Evolutionary conservation across 192 early-diverging fungal species (phyloP).

Genomic region (Thamnidium elegans): DNA sequence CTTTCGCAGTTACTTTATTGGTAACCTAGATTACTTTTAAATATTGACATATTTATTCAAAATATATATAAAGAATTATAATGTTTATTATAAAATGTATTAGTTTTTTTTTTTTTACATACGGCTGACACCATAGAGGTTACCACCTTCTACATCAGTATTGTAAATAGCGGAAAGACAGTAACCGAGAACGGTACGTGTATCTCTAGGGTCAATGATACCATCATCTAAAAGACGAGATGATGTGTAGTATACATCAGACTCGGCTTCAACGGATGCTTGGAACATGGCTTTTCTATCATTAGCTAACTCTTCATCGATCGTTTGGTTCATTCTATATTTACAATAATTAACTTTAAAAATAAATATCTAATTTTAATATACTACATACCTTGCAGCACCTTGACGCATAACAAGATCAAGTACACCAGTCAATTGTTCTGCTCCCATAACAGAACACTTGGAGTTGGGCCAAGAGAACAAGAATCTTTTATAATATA

Average conservation of each 20-base stretch:
- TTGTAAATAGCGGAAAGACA: conserved; percentile 58
- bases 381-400: conserved; percentile 43
- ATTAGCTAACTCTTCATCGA: conserved; percentile 53
- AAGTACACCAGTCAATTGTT: conserved; percentile 66
- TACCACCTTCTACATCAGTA: conserved; percentile 54
- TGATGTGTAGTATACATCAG: conserved; percentile 61
- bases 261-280: conserved; percentile 53
- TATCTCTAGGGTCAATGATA: conserved; percentile 61
- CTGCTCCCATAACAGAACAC: conserved; percentile 69
- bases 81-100: no score
- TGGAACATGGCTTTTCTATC: conserved; percentile 48
- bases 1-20: no score
- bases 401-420: conserved; percentile 65
- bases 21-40: no score
- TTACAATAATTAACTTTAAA: background rate
- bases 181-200: conserved; percentile 56
- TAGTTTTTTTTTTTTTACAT: conserved; percentile 39
- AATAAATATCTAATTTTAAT: background rate
- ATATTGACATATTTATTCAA: no score
- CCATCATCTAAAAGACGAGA: conserved; percentile 60
- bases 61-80: no score
- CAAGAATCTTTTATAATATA: conserved; percentile 44
- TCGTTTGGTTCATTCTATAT: conserved; percentile 42
- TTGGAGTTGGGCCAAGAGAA: conserved; percentile 70
- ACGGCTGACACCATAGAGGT: conserved; percentile 58